A percentile compares a stretch with the other conserved stretches of the same genome.
phyloP scores from a whole-genome alignment of 2,329 filamentous ascomycete genomes.

The Trichoderma guizhouense region DNA sequence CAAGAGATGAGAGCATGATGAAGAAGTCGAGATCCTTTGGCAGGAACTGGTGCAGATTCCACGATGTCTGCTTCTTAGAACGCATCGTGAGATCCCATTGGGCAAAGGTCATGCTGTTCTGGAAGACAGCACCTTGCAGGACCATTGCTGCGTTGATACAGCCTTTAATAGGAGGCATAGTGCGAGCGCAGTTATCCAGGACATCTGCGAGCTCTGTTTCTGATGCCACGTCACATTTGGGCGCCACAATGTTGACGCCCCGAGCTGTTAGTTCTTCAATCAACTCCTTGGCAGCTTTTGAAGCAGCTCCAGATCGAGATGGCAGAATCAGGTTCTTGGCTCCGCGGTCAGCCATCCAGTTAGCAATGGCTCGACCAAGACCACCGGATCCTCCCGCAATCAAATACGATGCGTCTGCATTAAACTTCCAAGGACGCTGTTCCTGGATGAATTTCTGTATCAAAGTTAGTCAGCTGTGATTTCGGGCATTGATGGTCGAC shows the following conservation, averaged over 20 bases:
- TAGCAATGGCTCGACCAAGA: slow-evolving; percentile 25
- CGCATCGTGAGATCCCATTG: slow-evolving; percentile 25
- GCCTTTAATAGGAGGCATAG: slow-evolving; percentile 23
- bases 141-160: slow-evolving; percentile 31
- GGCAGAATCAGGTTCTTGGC: slow-evolving; percentile 31
- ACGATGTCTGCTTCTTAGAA: slow-evolving; percentile 34
- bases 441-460: not conserved
- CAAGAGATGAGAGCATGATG: slow-evolving; percentile 34
- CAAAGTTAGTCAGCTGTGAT: too few relatives aligned
- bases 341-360: slow-evolving; percentile 10
- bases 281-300: slow-evolving; percentile 19
- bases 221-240: slow-evolving; percentile 21
- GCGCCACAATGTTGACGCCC: slow-evolving; percentile 17
- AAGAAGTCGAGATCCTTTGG: slow-evolving; percentile 36
- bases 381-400: slow-evolving; percentile 27
- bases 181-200: too few relatives aligned
- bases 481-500: too few relatives aligned
- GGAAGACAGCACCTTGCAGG: slow-evolving; percentile 31
- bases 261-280: slow-evolving; percentile 16
- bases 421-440: not conserved
- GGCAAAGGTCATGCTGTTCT: slow-evolving; percentile 26
- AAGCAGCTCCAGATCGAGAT: slow-evolving; percentile 27
- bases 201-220: not conserved
- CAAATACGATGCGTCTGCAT: slow-evolving; percentile 20
- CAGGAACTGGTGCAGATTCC: slow-evolving; percentile 29